Percentiles rank a stretch among this genome's conserved stretches.
phyloP scores from a whole-genome alignment of 257 asterid species.

The Orobanche coerulescens region DNA sequence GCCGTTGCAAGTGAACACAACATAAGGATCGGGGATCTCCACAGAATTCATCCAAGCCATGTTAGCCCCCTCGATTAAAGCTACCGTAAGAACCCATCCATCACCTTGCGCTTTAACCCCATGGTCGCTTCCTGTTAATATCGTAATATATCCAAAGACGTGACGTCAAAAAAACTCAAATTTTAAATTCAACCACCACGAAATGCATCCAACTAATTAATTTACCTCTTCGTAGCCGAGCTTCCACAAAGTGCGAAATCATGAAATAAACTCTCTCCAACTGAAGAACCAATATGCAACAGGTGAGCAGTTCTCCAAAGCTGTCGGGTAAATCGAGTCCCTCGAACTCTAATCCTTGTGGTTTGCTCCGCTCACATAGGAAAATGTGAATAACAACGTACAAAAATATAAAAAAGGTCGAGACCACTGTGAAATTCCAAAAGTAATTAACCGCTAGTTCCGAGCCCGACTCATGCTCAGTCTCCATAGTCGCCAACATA shows the following conservation, averaged over 20 bases:
- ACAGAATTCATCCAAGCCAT: constrained; percentile 42
- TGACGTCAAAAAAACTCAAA: background rate
- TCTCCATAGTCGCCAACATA: constrained; percentile 42
- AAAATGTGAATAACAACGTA: constrained; percentile 53
- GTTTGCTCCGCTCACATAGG: constrained; percentile 34
- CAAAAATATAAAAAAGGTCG: constrained; percentile 43
- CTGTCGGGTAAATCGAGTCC: constrained; percentile 91
- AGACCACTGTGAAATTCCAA: constrained; percentile 56
- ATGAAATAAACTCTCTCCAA: constrained; percentile 56
- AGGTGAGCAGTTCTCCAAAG: constrained; percentile 63
- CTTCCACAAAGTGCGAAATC: constrained; percentile 72
- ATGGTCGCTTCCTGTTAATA: constrained; percentile 62
- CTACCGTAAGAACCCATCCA: constrained; percentile 91
- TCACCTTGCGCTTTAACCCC: constrained; percentile 85
- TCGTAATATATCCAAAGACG: background rate
- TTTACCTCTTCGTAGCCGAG: constrained; percentile 69
- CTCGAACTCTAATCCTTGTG: constrained; percentile 56
- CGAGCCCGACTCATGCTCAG: constrained; percentile 44
- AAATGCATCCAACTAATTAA: background rate
- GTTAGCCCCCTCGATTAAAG: constrained; percentile 65
- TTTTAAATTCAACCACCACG: constrained; percentile 1
- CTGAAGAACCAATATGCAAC: constrained; percentile 52
- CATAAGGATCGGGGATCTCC: constrained; percentile 70
- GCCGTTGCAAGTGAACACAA: constrained; percentile 82
- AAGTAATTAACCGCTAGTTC: constrained; percentile 50